A percentile compares a stretch with the other conserved stretches of the same genome.
phyloP scores from a whole-genome alignment of 257 asterid genomes.

The Capsicum rhomboideum region DNA sequence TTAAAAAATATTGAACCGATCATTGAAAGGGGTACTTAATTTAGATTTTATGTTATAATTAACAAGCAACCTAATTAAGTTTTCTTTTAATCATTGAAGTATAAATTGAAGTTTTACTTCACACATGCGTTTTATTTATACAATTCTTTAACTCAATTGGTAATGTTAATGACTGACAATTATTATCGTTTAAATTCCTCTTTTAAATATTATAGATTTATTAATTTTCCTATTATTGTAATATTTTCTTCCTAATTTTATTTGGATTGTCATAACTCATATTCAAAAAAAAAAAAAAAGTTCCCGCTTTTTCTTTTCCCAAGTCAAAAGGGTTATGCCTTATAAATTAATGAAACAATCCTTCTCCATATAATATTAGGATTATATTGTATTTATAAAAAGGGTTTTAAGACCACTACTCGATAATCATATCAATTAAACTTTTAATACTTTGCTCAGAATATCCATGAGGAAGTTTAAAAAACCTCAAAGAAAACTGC shows the following conservation, averaged over 20 bases:
- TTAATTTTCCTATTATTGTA: not conserved
- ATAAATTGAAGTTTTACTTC: not conserved
- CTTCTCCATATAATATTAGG: not conserved
- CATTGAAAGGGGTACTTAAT: not conserved
- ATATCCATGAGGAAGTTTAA: not conserved
- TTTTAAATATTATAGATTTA: not conserved
- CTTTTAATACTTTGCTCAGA: not conserved
- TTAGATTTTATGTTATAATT: not conserved
- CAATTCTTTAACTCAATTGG: not conserved
- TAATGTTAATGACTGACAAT: not conserved
- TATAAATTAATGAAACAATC: not conserved
- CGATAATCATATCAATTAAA: not conserved
- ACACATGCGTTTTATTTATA: not conserved
- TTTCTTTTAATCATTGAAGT: not conserved
- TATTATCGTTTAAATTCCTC: not conserved
- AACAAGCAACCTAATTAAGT: not conserved
- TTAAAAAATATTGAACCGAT: not conserved
- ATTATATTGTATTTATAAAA: not conserved
- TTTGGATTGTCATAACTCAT: not conserved
- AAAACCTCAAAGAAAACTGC: not conserved
- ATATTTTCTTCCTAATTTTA: not conserved
- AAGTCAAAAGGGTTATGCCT: not conserved
- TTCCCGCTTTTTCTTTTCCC: not conserved
- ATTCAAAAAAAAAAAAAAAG: not conserved
- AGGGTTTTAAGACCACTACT: not conserved